Conservation (phyloP, 1,139 yeast genomes). For the Pichia sp. region DNA sequence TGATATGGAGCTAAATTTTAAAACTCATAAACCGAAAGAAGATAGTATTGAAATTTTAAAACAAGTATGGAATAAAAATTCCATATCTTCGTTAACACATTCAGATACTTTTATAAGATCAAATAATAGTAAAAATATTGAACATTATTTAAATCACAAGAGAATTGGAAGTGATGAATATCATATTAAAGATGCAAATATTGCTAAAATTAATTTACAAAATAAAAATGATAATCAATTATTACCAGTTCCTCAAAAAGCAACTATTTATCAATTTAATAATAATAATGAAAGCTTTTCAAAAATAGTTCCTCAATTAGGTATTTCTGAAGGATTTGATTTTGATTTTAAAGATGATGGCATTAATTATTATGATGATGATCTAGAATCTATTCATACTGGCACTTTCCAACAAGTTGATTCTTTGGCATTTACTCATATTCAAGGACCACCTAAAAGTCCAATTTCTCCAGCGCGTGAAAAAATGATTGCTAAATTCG, state of each 20-base stretch:
- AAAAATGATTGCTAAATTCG: conserved; percentile 17
- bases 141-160: conserved; percentile 24
- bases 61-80: conserved; percentile 29
- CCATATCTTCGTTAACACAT: conserved; percentile 5
- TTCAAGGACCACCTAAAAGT: conserved; percentile 1
- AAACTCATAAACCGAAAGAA: conserved; percentile 1
- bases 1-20: not conserved
- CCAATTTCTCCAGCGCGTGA: conserved; percentile 16
- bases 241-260: conserved; percentile 15
- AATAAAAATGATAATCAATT: conserved; percentile 9
- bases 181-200: conserved; percentile 23
- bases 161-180: conserved; percentile 27
- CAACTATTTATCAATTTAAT: conserved; percentile 12
- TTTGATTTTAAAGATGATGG: not conserved
- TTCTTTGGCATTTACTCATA: not conserved
- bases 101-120: conserved; percentile 14
- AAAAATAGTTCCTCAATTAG: conserved; percentile 23
- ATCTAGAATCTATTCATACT: too few species aligned
- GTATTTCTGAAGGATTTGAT: conserved; percentile 13
- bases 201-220: conserved; percentile 13
- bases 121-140: conserved; percentile 24
- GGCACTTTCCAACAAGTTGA: not conserved
- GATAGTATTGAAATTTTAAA: conserved; percentile 19
- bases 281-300: conserved; percentile 12
- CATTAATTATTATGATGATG: too few species aligned